Evolutionary conservation across 2,329 filamentous ascomycete species (phyloP), one percentile per base, ranked within the genome.

Genomic region (Pyrenophora graminea): DNA sequence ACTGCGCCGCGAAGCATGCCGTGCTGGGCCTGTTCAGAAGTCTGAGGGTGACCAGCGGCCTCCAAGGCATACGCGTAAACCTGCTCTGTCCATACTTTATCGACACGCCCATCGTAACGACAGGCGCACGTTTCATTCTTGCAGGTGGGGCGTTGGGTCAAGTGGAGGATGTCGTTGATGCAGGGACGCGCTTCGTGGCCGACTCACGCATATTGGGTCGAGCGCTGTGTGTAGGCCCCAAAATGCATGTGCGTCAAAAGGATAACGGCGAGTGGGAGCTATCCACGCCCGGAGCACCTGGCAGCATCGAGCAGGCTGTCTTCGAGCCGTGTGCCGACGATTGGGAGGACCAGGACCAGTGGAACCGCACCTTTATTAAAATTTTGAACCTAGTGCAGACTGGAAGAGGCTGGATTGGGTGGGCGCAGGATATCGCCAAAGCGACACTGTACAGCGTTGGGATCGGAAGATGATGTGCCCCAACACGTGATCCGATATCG

Each of bases 71-170:
- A 36, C 79, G 87, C 38, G 75, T 87, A 52, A 89, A 89, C 64
- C 76, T 88, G 63, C 68, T 89, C n/a, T 81, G 80, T 51, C 86
- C 86, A 0, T 89, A 88, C 70, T 89, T 87, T 67, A 79, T 81
- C 61, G 81, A 85, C 59, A 86, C 83, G 12, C 82, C 84, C n/a
- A 79, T 89, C 38, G 66, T 86, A 3, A 71, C 77, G 0, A 51
- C 71, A 1, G 48, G 58, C 1, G 83, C 76, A 15, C 76, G 81
- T 23, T 53, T 80, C 2, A 51, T 86, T 13, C 75, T 88, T 2
- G 81, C 84, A 0, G 86, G 86, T 12, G 77, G 74, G 3, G 80
- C 76, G 2, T 74, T 80, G 55, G 84, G 81, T 1, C 75, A 76
- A 36, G 68, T 80, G 32, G 79, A 78, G 27, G 84, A 88, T 62